Base-by-base conservation (phyloP, 495 filamentous ascomycete species). In the Chaetomium tenue region DNA sequence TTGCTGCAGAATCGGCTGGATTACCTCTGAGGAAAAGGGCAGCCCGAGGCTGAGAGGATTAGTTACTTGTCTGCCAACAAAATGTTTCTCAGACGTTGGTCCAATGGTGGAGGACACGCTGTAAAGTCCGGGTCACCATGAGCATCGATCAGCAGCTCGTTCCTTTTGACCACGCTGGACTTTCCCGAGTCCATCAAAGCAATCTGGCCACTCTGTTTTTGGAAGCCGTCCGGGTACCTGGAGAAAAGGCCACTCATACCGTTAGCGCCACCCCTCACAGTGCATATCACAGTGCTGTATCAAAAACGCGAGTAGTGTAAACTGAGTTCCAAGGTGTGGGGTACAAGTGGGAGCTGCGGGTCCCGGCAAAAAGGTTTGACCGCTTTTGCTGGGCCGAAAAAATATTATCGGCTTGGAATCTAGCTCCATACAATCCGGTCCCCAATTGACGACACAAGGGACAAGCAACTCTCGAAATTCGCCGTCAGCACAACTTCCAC, bases 191-290 rank as follows among this genome's bases (percentile, higher is more conserved):
- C 1, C 44, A 53, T 18, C 30, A 23, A 18, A 20, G 63, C 61
- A 68, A 68, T 65, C 63, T 64, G 66, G 66, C 66, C 66, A 65
- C 63, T 68, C 62, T 64, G 28, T 61, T 64, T 64, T 64, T 48
- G 58, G 61, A 26, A 39, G 16, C 37, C 5, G n/a, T 52, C 23
- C 26, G 7, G 54, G 30, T 39, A 23, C 44, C 46, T 58, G 22
- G n/a, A 28, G 39, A 25, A 25, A 18, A 30, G 15, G 23, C 56
- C 26, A 39, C 26, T 20, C 40, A 23, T 4, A 42, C 28, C 42
- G 42, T 16, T 60, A 60, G 47, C 48, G 47, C 37, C 25, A 25
- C 63, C 57, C 56, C 63, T 44, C 56, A 65, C 63, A 15, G 63
- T 65, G 48, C 11, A 20, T 18, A 16, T 4, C 11, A 66, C 64